Base-by-base conservation (phyloP, 352 stramenopile species). In the Peronosclerospora sorghi region DNA sequence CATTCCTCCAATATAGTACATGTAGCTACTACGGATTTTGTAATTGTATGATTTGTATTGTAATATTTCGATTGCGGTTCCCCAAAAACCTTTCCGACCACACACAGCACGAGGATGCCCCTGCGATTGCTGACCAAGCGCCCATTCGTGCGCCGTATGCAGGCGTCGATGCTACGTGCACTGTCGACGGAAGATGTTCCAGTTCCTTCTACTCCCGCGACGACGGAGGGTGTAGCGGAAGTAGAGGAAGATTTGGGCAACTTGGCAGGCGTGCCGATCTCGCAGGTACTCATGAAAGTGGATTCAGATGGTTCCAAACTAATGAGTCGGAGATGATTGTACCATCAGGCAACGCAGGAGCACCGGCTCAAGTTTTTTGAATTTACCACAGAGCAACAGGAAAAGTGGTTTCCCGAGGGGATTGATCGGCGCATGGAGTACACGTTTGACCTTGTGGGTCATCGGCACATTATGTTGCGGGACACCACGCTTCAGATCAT, bases 401-500 rank as follows among this genome's bases (percentile, higher is more conserved):
- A 82, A 41, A 62, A 82, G 57, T 60, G 81, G 32, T 61, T 89
- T 42, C 75, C 80, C 8, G 73, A 88, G 60, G 77, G 75, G 23
- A 64, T 92, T 27, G 63, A 52, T 51, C 73, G 73, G 32, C 80
- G 75, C 59, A 73, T 82, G 52, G 74, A 89, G 38, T 54, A 72
- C 24, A 82, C 71, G 17, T 93, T 93, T 48, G 80, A 90, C 35
- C 73, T 93, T 21, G 54, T 89, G 29, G 77, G 77, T 38, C 76
- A 89, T 50, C 65, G 75, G 45, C 80, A 93, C 59, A 67, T 89
- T 28, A 86, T 93, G 80, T 60, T 93, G 48, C 76, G 80, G 35
- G 73, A 93, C 48, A 73, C 60, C 24, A 83, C 73, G 41, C 56
- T 84, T 41, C 45, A 84, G 53, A 81, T 93, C 41, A 73, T 93